Conservation (phyloP, 768 basidiomycete species). For the Grammothele lineata region DNA sequence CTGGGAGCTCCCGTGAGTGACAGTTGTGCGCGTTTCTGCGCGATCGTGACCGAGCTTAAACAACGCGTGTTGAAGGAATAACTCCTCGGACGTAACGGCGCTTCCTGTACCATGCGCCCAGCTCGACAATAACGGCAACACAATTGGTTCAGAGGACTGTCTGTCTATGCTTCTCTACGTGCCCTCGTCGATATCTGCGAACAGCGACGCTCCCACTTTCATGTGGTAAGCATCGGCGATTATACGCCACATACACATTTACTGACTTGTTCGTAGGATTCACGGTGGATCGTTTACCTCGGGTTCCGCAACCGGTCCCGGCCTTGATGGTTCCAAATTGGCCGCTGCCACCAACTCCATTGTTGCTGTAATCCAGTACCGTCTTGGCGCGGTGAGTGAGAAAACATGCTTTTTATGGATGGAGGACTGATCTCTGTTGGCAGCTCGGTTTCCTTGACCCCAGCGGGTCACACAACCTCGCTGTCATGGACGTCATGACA, state of each 20-base stretch:
- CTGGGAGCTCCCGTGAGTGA: conserved; percentile 65
- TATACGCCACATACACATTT: no score
- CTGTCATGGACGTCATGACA: conserved; percentile 61
- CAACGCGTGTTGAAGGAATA: conserved; percentile 35
- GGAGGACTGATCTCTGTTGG: background rate
- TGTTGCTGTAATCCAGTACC: conserved; percentile 80
- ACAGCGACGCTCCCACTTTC: conserved; percentile 43
- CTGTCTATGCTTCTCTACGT: conserved; percentile 75
- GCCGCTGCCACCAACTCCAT: conserved; percentile 69
- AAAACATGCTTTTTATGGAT: background rate
- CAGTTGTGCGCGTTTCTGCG: background rate
- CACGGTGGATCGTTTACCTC: conserved; percentile 80
- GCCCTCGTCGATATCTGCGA: conserved; percentile 37
- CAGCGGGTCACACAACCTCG: conserved; percentile 65
- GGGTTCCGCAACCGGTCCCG: conserved; percentile 68
- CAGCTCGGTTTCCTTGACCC: conserved; percentile 78
- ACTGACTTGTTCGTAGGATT: conserved; percentile 59
- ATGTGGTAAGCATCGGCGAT: conserved; percentile 56
- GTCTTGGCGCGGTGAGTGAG: conserved; percentile 65
- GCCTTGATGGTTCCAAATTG: conserved; percentile 73
- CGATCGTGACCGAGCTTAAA: conserved; percentile 1
- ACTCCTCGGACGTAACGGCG: conserved; percentile 43
- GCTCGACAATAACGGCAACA: conserved; percentile 32
- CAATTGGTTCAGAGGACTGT: conserved; percentile 70
- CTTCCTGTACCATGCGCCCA: conserved; percentile 77